Conservation (phyloP, 1,284 basidiomycete species). For the Amylostereum chailletii region DNA sequence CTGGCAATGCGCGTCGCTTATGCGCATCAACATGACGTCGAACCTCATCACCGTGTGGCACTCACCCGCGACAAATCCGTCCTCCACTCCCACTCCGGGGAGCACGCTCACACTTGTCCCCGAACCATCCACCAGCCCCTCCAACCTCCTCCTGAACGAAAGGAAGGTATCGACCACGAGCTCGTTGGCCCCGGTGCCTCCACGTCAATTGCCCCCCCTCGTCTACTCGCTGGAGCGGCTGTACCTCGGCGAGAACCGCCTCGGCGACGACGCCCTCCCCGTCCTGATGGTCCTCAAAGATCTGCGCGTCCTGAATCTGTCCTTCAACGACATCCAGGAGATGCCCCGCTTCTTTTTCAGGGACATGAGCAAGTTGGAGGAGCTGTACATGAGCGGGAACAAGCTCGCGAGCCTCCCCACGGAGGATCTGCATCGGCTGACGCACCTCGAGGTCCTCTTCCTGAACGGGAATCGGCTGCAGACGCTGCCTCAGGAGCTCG, state of each 20-base stretch:
- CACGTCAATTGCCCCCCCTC: conserved; percentile 51
- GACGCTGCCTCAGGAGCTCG: conserved; percentile 87
- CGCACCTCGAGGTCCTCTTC: conserved; percentile 68
- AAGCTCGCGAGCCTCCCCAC: conserved; percentile 85
- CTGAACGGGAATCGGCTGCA: conserved; percentile 94
- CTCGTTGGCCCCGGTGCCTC: conserved; percentile 17
- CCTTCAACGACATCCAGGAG: conserved; percentile 94
- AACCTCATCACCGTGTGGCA: conserved; percentile 79
- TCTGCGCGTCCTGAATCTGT: conserved; percentile 82
- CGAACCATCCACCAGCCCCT: conserved; percentile 3
- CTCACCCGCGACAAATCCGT: conserved; percentile 41
- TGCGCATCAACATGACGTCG: conserved; percentile 80
- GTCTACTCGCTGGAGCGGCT: conserved; percentile 69
- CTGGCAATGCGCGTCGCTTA: conserved; percentile 80
- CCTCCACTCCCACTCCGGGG: conserved; percentile 4
- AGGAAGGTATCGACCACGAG: conserved; percentile 38
- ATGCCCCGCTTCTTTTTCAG: conserved; percentile 75
- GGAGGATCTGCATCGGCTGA: conserved; percentile 74
- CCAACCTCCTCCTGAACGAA: conserved; percentile 13
- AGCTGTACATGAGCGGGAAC: conserved; percentile 93
- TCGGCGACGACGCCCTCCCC: conserved; percentile 78
- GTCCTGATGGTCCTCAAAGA: conserved; percentile 70
- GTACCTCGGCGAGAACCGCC: conserved; percentile 84
- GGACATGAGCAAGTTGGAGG: conserved; percentile 63
- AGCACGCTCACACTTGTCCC: background rate